Evolutionary conservation across 2,329 filamentous ascomycete genomes (phyloP), one percentile per base, ranked within the genome.

Genomic region (Paecilomyces sp.): DNA sequence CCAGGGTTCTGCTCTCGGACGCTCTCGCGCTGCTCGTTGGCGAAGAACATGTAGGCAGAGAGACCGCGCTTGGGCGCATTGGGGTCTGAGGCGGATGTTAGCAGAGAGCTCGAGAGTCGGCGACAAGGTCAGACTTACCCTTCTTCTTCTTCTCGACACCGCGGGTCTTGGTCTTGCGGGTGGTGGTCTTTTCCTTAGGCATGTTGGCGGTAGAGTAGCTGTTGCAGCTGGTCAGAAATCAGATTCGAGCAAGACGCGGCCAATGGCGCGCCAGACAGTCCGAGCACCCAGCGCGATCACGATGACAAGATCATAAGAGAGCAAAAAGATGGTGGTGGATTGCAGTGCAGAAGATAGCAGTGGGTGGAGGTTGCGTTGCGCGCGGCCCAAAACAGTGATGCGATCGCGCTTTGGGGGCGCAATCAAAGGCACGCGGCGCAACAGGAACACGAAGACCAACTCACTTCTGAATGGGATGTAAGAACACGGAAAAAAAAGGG

Each of bases 1-100:
- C 92, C 93, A 47, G 93, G 93, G 85, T 97, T 97, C 80, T 97
- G 93, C 77, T 96, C 92, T 71, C 94, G 91, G 70, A 99, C 94
- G 78, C 94, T 96, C 76, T 97, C 93, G 70, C 94, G 92, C 82
- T 97, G 91, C 81, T 97, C 94, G 75, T 97, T 97, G 86, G 94
- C 94, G 78, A 97, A 99, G 89, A 97, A 97, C 94, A 99, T 99
- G 87, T 99, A 99, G 65, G 94, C 94, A 58, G 94, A 97, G 56
- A 99, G 91, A 83, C 93, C 94, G 80, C 94, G 92, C 92, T 97
- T 99, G 77, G 94, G 94, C 62, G 92, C 93, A 81, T 97, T 97
- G 79, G 92, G 92, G 80, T 97, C 92, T 96, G 71, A 8, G 15
- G 50, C 36, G n/a, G 6, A 51, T 33, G 54, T 67, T 55, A 70